Evolutionary conservation across 768 basidiomycete genomes (phyloP), one percentile per base, ranked within the genome.

Genomic region (Leccinellum albellum): DNA sequence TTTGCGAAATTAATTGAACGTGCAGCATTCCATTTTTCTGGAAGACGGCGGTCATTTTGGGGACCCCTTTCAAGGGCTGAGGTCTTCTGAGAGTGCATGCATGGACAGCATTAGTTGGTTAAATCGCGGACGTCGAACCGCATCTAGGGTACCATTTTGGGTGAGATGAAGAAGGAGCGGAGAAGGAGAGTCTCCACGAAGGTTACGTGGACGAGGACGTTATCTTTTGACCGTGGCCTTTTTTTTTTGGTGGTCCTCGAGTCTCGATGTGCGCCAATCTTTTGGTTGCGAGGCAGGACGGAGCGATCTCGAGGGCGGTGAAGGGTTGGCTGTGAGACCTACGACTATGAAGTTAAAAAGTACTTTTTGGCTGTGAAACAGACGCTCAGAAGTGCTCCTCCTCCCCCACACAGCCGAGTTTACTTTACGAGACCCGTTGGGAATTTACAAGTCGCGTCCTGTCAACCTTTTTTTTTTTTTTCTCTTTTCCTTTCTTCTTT

Each of bases 401-500:
- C 37, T 40, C n/a, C 37, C 17, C 37, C n/a, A 20, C n/a, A 40
- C 32, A 32, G 37, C 37, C 37, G 37, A 40, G 12, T 12, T 13
- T 4, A 4, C 6, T 7, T 40, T 40, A 40, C 37, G 37, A 40
- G 37, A 40, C 32, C 15, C 35, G 35, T 37, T 37, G 35, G 1
- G 17, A 37, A 37, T 37, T 40, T 40, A 40, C 37, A n/a, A 35
- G 33, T 35, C 33, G 35, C 35, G 37, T 40, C 37, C 14, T 35
- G 14, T 1, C 40, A 45, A 28, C 32, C 17, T 29, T 63, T 67
- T 65, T 62, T 55, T 49, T 69, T 60, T 63, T 58, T 31, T 31
- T 54, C 45, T 21, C 45, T 51, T 44, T 52, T 49, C 42, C 42
- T 47, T 17, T 3, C 10, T 5, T 1, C 6, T 23, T 24, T 7